Conservation (phyloP, 257 asterid species). For the Solanum paucissectum region DNA sequence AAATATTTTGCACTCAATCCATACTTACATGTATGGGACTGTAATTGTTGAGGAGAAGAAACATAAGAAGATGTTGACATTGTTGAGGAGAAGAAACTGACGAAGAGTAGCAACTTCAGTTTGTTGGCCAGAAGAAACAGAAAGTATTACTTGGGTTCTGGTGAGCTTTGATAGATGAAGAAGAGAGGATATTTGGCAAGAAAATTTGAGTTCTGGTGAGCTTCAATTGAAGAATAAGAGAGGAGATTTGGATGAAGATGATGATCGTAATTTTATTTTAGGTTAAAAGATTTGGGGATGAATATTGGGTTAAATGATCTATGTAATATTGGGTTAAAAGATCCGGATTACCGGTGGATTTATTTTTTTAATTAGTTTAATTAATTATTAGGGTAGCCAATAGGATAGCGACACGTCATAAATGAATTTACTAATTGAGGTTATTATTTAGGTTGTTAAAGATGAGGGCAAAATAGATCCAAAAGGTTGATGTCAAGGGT, state of each 20-base stretch:
- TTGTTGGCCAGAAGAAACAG: background rate
- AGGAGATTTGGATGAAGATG: too few relatives aligned
- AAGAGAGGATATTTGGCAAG: background rate
- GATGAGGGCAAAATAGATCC: too few relatives aligned
- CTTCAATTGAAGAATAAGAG: too few relatives aligned
- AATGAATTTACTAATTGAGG: too few relatives aligned
- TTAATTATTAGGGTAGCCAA: background rate
- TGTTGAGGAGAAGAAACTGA: background rate
- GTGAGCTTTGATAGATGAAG: background rate
- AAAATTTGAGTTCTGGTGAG: too few relatives aligned
- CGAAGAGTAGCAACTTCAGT: background rate
- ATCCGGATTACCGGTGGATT: background rate
- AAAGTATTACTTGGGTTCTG: too few relatives aligned
- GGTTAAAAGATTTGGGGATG: too few relatives aligned
- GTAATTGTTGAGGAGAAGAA: background rate
- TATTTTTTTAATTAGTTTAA: too few relatives aligned
- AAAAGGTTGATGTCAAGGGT: background rate
- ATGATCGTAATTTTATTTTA: too few relatives aligned
- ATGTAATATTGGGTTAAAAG: too few relatives aligned
- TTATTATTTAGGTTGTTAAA: background rate
- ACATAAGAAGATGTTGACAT: background rate
- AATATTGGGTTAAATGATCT: too few relatives aligned
- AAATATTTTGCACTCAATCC: background rate
- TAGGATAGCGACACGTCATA: background rate
- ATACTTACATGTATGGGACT: background rate